Evolutionary conservation across 2,329 filamentous ascomycete species (phyloP).

Genomic region (Botrytis fabae): DNA sequence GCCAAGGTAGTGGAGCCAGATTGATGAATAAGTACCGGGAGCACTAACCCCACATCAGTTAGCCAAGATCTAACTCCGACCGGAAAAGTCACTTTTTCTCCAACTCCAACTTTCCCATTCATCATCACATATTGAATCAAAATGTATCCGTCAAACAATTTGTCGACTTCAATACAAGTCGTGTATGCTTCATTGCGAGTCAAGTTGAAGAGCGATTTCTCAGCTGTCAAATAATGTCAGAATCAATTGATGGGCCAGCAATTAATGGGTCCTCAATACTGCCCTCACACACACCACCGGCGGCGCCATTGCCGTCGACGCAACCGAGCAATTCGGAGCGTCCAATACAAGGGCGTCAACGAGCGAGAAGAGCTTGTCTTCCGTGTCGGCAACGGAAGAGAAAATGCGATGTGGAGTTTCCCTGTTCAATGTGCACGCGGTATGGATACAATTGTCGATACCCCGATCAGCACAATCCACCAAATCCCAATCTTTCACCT

Average conservation of each 20-base stretch:
- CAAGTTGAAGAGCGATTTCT: neutral
- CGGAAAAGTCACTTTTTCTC: neutral
- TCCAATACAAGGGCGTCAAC: slow-evolving; percentile 24
- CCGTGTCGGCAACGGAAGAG: slow-evolving; percentile 36
- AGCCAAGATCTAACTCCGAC: neutral
- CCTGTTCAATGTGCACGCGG: slow-evolving; percentile 33
- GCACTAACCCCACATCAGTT: neutral
- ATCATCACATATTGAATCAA: neutral
- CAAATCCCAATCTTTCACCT: neutral
- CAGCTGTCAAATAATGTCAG: neutral
- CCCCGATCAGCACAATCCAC: slow-evolving; percentile 17
- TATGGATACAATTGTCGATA: slow-evolving; percentile 35
- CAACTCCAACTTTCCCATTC: neutral
- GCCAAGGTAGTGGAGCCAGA: neutral
- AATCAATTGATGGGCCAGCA: neutral
- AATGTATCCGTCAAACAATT: neutral
- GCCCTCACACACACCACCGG: neutral
- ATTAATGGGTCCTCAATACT: neutral
- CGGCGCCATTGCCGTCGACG: neutral
- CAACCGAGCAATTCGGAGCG: neutral
- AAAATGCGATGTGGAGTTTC: slow-evolving; percentile 34
- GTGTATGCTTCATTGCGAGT: neutral
- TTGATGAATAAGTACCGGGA: neutral
- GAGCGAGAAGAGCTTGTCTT: slow-evolving; percentile 33
- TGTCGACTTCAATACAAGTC: neutral